phyloP scores from a whole-genome alignment of 208 protist genomes.

The Leishmania aethiopica region DNA sequence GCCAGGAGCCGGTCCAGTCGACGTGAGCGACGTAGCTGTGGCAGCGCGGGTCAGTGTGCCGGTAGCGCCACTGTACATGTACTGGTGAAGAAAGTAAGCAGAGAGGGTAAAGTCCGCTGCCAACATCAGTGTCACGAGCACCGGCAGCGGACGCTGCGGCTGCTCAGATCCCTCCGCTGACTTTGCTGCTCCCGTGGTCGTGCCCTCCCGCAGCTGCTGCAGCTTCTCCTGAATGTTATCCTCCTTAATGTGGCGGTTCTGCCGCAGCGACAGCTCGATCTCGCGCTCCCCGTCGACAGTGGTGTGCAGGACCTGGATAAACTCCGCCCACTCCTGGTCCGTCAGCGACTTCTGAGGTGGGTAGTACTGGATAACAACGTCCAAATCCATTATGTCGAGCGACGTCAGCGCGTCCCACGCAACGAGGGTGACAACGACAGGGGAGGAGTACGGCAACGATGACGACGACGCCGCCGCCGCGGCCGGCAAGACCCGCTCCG shows the following conservation, averaged over 20 bases:
- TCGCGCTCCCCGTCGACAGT: constrained; percentile 64
- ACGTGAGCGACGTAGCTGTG: constrained; percentile 26
- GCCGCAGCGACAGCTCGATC: constrained; percentile 44
- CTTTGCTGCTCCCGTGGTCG: constrained; percentile 4
- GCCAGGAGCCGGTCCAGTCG: constrained; percentile 17
- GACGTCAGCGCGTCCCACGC: constrained; percentile 69
- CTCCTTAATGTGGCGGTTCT: constrained; percentile 52
- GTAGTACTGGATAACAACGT: constrained; percentile 76
- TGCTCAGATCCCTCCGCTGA: not conserved
- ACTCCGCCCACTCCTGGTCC: constrained; percentile 67
- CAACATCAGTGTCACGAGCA: constrained; percentile 60
- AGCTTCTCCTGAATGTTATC: constrained; percentile 42
- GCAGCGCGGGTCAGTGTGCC: constrained; percentile 32
- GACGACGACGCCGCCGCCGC: not conserved
- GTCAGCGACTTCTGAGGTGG: constrained; percentile 80
- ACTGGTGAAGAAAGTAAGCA: constrained; percentile 71
- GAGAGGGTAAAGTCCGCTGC: constrained; percentile 66
- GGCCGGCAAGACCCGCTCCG: not conserved
- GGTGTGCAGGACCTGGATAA: constrained; percentile 76
- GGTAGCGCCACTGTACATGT: constrained; percentile 54
- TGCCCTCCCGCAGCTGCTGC: constrained; percentile 36
- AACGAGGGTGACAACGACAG: constrained; percentile 42
- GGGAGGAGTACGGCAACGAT: constrained; percentile 6
- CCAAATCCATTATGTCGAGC: constrained; percentile 82
- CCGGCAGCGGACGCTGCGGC: constrained; percentile 33